phyloP scores from a whole-genome alignment of 164 flowering plant species.

The Amborella trichopoda region DNA sequence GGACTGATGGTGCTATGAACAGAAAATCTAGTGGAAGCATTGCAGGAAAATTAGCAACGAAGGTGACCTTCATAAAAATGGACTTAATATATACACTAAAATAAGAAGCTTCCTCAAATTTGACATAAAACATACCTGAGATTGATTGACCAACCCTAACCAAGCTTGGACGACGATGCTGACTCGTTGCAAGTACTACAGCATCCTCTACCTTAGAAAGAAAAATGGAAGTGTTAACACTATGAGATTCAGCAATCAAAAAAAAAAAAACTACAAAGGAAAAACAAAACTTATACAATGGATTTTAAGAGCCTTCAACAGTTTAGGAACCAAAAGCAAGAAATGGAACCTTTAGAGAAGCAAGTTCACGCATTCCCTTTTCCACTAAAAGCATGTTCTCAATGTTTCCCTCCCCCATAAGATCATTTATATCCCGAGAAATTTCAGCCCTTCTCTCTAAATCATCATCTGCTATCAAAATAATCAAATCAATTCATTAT shows the following conservation, averaged over 20 bases:
- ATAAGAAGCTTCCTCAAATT: too few species aligned
- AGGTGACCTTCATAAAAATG: too few species aligned
- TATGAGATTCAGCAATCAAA: not conserved
- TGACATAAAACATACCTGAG: constrained; percentile 15
- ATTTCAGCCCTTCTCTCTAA: constrained; percentile 32
- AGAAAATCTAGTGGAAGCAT: too few species aligned
- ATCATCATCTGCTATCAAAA: constrained; percentile 25
- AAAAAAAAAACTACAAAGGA: not conserved
- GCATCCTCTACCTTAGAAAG: constrained; percentile 97
- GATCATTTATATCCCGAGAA: constrained; percentile 25
- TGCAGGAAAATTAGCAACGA: too few species aligned
- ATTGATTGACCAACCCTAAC: constrained; percentile 18
- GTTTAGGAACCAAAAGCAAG: too few species aligned
- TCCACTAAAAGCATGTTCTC: constrained; percentile 93
- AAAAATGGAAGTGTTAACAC: too few species aligned
- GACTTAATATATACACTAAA: too few species aligned
- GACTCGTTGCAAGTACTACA: constrained; percentile 57
- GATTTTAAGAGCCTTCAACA: not conserved
- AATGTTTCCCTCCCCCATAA: constrained; percentile 48
- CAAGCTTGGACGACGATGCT: constrained; percentile 30
- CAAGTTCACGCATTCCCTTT: constrained; percentile 74
- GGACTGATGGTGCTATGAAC: too few species aligned
- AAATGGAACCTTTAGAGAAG: constrained; percentile 60
- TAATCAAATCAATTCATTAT: too few species aligned
- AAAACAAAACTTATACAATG: not conserved